Evolutionary conservation across 108 stramenopile species (phyloP), one percentile per base, ranked within the genome.

Genomic region (Epithemia pelagica): DNA sequence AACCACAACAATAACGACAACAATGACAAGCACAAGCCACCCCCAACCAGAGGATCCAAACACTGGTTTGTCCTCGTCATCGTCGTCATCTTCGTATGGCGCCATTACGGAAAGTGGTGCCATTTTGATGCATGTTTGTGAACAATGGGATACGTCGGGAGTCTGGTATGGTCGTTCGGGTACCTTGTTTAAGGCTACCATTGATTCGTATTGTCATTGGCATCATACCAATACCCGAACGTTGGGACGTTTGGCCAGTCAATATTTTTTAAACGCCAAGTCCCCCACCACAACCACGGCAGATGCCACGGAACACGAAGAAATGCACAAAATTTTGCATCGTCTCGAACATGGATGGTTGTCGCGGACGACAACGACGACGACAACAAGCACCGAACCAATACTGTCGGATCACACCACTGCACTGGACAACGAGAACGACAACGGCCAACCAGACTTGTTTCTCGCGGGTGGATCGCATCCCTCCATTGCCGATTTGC

Each of bases 101-200:
- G 32, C 31, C 25, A 28, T 80, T 20, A 29, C 75, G 54, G 79
- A 80, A 67, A 67, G 70, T 52, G 59, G 74, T 0, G 79, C 79
- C 20, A 80, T 80, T 22, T 52, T 80, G 66, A 27, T 55, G 23
- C 59, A 80, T 70, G 10, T 80, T 18, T 80, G 79, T 59, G 74
- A 76, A 66, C 26, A 30, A 54, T n/a, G n/a, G n/a, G 15, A 15
- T 46, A 5, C 10, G 5, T 66, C 62, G 27, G 71, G 74, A 7
- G 10, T 21, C 28, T 67, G 58, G 46, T 70, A 69, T 58, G 66
- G 46, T 26, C 29, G 53, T 21, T 28, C 68, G 26, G 74, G 68
- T 1, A 32, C 65, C 28, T 20, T 27, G 1, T 59, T 46, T 0
- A 68, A 71, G 58, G 79, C 79, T 24, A 30, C 24, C 28, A 73